Percentiles rank a stretch among this genome's conserved stretches.
phyloP scores from a whole-genome alignment of 441 rosid species.

The Pelargonium citronellum region DNA sequence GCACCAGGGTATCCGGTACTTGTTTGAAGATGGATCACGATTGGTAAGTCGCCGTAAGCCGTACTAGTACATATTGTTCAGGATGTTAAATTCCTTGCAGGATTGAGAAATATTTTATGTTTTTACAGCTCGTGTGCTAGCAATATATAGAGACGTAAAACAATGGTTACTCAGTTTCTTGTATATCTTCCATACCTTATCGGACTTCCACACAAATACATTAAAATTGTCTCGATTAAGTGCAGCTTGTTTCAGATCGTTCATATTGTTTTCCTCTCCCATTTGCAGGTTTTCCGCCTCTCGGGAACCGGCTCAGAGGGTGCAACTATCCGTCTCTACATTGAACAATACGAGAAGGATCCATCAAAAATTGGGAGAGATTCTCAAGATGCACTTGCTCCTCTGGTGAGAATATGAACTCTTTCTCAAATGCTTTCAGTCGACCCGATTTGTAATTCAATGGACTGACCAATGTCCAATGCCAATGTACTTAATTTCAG shows the following conservation, averaged over 20 bases:
- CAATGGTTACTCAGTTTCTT: no score
- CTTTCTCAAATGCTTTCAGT: not conserved
- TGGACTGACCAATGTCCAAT: slow-evolving; percentile 4
- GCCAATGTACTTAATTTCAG: slow-evolving; percentile 33
- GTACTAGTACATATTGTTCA: no score
- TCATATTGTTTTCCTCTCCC: not conserved
- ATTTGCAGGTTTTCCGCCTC: slow-evolving; percentile 78
- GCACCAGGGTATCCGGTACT: slow-evolving; percentile 89
- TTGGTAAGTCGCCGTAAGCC: slow-evolving; percentile 44
- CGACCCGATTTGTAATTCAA: not conserved
- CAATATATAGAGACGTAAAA: no score
- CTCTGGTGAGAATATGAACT: slow-evolving; percentile 49
- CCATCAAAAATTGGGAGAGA: slow-evolving; percentile 80
- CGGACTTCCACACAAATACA: no score
- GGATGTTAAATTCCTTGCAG: no score
- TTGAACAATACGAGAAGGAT: slow-evolving; percentile 94
- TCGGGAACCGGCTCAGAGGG: slow-evolving; percentile 99
- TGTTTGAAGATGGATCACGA: slow-evolving; percentile 91
- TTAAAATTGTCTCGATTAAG: no score
- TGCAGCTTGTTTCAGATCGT: no score
- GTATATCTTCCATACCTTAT: no score
- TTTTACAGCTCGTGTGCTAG: no score
- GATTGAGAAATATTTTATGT: no score
- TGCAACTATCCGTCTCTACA: slow-evolving; percentile 92
- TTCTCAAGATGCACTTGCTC: slow-evolving; percentile 81